phyloP scores from a whole-genome alignment of 1,284 basidiomycete genomes.

The Neonothopanus nambi region DNA sequence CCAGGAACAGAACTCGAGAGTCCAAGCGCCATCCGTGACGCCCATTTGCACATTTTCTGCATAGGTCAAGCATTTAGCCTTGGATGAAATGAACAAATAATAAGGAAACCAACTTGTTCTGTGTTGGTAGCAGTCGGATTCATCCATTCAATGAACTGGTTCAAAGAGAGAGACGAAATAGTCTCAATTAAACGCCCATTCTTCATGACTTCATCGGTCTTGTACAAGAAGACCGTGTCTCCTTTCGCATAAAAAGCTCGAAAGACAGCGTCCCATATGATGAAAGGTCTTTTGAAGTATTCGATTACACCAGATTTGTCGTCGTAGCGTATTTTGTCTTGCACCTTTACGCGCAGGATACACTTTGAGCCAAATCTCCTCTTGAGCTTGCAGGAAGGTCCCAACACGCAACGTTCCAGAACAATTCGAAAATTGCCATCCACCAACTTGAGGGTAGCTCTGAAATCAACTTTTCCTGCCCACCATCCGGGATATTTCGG shows the following conservation, averaged over 20 bases:
- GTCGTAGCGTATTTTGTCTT: conserved; percentile 21
- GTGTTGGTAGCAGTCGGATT: conserved; percentile 33
- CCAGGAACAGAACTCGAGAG: conserved; percentile 43
- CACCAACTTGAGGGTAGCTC: background rate
- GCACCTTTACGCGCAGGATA: conserved; percentile 36
- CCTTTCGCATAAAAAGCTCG: conserved; percentile 41
- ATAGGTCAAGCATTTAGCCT: background rate
- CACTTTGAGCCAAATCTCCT: conserved; percentile 41
- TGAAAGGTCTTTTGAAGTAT: conserved; percentile 34
- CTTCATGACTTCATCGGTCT: conserved; percentile 32
- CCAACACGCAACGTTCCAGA: conserved; percentile 4
- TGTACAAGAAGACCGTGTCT: conserved; percentile 35
- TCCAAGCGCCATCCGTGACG: conserved; percentile 37
- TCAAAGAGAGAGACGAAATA: conserved; percentile 19
- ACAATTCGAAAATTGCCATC: background rate
- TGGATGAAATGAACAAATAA: background rate
- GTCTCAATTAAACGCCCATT: conserved; percentile 6
- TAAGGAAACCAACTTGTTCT: conserved; percentile 30
- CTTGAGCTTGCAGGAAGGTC: conserved; percentile 11
- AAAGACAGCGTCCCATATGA: conserved; percentile 36
- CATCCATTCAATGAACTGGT: conserved; percentile 33
- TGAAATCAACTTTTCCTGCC: conserved; percentile 15
- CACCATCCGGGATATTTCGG: conserved; percentile 8
- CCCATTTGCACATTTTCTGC: conserved; percentile 42
- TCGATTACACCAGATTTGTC: conserved; percentile 18